Base-by-base conservation (phyloP, 2,329 filamentous ascomycete genomes). In the Lachnum nothofagi region DNA sequence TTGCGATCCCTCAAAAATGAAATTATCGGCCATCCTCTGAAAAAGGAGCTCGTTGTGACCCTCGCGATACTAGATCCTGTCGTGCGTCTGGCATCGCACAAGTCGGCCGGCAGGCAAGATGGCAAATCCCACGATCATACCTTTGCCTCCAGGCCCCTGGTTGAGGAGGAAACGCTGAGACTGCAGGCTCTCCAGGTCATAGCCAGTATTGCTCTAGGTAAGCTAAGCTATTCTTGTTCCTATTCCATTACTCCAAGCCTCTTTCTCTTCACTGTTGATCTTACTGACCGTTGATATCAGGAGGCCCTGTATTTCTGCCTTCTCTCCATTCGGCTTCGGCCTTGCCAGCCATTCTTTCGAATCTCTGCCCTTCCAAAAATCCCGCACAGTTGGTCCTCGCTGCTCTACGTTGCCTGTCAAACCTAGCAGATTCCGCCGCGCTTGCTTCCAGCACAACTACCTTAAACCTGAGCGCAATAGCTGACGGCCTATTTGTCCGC, bases 121-220 rank as follows among this genome's bases (percentile, higher is more conserved):
- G 65, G 71, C 61, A 68, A 72, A 65, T 62, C 71, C 76, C 62
- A 70, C 64, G 59, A 73, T 72, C 53, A 72, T 77, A 64, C 66
- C 66, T 58, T 59, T 48, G 52, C 58, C 35, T 42, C 54, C 7
- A 48, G 50, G 33, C 52, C 59, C n/a, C 65, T 82, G 56, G 75
- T 74, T 2, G 78, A 83, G 9, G 81, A 87, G 51, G 84, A 91
- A 48, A 76, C 79, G 38, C 75, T 84, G 41, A 80, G 82, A 57
- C 72, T 93, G 48, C 88, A 95, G 65, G 85, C 86, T n/a, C 78
- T 91, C 33, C 82, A 94, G 55, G 78, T 96, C n/a, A 72, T 95
- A 29, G 84, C 85, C 40, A 93, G 88, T 66, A 80, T 97, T 63
- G 88, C 89, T 49, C 84, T 86, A 69, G 90, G 91, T 90, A 75